Conservation (phyloP, 2,329 filamentous ascomycete species). For the Microascus cirrosus region DNA sequence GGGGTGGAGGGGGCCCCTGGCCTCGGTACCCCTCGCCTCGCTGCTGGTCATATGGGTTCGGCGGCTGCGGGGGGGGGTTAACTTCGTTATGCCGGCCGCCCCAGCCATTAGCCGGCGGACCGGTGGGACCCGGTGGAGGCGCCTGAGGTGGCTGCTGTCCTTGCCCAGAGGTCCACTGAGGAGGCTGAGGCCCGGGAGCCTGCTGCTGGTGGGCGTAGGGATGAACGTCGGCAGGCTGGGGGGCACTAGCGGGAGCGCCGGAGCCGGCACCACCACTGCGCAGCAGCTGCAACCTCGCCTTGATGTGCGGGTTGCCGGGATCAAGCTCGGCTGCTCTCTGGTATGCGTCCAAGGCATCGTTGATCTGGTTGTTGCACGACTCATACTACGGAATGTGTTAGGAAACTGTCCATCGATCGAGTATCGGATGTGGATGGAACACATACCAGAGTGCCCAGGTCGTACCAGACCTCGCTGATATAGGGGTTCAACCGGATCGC, state of each 20-base stretch:
- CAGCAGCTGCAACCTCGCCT: slow-evolving; percentile 80
- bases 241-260: too few relatives aligned
- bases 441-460: slow-evolving; percentile 85
- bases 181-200: slow-evolving; percentile 70
- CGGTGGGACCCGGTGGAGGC: slow-evolving; percentile 18
- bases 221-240: slow-evolving; percentile 92
- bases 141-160: slow-evolving; percentile 31
- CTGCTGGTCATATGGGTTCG: slow-evolving; percentile 67
- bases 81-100: slow-evolving; percentile 62
- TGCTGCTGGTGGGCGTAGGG: slow-evolving; percentile 83
- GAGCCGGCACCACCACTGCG: slow-evolving; percentile 69
- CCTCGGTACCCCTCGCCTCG: slow-evolving; percentile 58
- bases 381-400: slow-evolving; percentile 56
- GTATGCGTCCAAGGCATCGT: slow-evolving; percentile 91
- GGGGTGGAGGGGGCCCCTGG: slow-evolving; percentile 53
- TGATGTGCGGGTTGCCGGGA: slow-evolving; percentile 88
- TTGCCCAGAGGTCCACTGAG: slow-evolving; percentile 75
- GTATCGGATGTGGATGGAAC: neutral
- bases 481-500: slow-evolving; percentile 95
- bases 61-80: slow-evolving; percentile 61
- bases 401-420: neutral
- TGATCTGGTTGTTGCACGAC: slow-evolving; percentile 97
- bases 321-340: slow-evolving; percentile 90
- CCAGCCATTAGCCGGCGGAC: slow-evolving; percentile 41
- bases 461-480: slow-evolving; percentile 99